A percentile compares a stretch with the other conserved stretches of the same genome.
phyloP scores from a whole-genome alignment of 1,284 basidiomycete species.

The Phenoliferia sp. region DNA sequence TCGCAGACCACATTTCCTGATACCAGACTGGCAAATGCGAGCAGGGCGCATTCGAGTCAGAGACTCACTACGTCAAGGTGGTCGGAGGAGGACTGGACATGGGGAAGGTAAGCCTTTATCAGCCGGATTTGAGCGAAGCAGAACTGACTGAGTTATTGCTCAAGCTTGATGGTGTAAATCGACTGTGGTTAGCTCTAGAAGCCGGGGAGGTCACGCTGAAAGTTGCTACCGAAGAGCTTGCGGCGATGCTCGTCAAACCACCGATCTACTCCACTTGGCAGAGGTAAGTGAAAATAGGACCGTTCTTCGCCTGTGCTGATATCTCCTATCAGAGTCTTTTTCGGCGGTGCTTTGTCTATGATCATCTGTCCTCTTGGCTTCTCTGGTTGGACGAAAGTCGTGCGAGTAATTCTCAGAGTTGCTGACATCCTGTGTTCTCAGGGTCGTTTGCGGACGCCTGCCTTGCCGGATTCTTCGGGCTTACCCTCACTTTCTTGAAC shows the following conservation, averaged over 20 bases:
- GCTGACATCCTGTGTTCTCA: neutral
- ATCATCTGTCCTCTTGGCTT: neutral
- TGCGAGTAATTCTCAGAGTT: neutral
- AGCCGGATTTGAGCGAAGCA: neutral
- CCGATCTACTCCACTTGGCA: neutral
- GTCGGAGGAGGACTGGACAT: neutral
- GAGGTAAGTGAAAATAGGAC: too few species aligned
- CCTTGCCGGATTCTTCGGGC: neutral
- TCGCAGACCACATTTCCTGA: too few species aligned
- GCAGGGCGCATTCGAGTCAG: neutral
- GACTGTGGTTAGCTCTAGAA: neutral
- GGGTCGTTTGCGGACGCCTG: neutral
- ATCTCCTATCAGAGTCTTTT: neutral
- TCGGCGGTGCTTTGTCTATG: neutral
- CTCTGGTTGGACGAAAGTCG: neutral
- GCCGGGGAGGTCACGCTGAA: neutral
- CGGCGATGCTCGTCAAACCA: neutral
- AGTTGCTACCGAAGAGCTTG: neutral
- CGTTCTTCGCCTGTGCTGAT: too few species aligned
- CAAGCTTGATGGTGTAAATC: neutral
- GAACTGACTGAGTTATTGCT: neutral
- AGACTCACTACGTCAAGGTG: neutral
- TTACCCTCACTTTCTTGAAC: neutral
- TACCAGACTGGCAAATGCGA: too few species aligned
- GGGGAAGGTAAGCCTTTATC: neutral